phyloP scores from a whole-genome alignment of 75 land plant species.

The Ceratopteris richardii region DNA sequence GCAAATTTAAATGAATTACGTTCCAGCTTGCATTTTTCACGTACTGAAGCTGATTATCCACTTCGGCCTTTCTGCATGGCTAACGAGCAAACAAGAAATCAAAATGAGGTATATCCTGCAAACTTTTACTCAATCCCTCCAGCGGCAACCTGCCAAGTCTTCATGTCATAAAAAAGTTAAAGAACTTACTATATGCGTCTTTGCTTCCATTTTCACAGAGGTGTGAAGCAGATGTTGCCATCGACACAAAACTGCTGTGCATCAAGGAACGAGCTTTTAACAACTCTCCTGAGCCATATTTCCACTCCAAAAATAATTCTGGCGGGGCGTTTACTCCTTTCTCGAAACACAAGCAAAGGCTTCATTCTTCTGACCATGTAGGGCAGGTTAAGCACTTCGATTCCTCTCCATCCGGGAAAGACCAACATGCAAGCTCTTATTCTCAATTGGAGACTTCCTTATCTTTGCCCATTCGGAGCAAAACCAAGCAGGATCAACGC shows the following conservation, averaged over 20 bases:
- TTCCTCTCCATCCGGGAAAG: not conserved
- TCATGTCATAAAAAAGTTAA: not conserved
- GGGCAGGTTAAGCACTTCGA: not conserved
- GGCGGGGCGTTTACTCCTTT: conserved; percentile 93
- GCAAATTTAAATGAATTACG: too few species aligned
- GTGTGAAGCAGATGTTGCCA: too few species aligned
- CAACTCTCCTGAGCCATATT: conserved; percentile 34
- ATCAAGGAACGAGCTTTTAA: conserved; percentile 17
- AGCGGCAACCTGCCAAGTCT: too few species aligned
- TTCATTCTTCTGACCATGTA: not conserved
- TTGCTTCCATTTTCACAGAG: not conserved
- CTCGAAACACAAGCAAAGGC: conserved; percentile 39
- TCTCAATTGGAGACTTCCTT: not conserved
- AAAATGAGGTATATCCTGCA: too few species aligned
- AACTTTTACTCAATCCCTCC: too few species aligned
- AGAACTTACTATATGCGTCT: not conserved
- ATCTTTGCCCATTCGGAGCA: not conserved
- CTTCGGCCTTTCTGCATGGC: too few species aligned
- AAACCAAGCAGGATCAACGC: not conserved
- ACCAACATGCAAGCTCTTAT: not conserved
- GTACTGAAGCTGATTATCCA: too few species aligned
- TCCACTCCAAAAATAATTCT: conserved; percentile 46
- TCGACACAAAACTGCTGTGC: not conserved
- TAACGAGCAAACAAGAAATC: too few species aligned
- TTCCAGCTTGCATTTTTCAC: too few species aligned